Conservation (phyloP, 1,139 yeast genomes). For the Pichia sp. region DNA sequence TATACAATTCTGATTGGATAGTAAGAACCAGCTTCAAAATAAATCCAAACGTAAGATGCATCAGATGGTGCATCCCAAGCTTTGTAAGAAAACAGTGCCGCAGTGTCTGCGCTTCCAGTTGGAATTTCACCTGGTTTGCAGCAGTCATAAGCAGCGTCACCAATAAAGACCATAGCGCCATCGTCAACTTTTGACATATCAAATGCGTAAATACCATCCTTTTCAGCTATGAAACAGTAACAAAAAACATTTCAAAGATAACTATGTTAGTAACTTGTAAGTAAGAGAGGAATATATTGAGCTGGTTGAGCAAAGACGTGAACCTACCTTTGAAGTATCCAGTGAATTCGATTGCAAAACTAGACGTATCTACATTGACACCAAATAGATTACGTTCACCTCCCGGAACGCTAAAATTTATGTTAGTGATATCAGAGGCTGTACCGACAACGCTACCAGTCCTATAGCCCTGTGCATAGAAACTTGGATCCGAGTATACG, state of each 20-base stretch:
- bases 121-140: conserved; percentile 23
- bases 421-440: conserved; percentile 2
- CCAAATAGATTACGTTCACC: conserved; percentile 5
- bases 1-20: conserved; percentile 31
- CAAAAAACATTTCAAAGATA: background rate
- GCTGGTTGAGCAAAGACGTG: background rate
- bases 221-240: conserved; percentile 16
- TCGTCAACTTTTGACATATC: conserved; percentile 27
- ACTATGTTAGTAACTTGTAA: background rate
- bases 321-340: conserved; percentile 17
- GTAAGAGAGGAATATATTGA: too few relatives aligned
- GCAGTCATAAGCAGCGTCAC: conserved; percentile 31
- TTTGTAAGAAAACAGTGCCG: conserved; percentile 21
- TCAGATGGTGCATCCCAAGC: background rate
- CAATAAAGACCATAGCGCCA: conserved; percentile 28
- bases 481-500: conserved; percentile 4
- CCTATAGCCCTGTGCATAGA: conserved; percentile 9
- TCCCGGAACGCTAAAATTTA: conserved; percentile 8
- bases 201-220: conserved; percentile 29
- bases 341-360: conserved; percentile 13
- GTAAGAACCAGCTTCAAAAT: conserved; percentile 23
- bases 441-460: conserved; percentile 1
- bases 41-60: conserved; percentile 16
- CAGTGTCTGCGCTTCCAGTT: conserved; percentile 12
- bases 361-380: conserved; percentile 3